A percentile compares a stretch with the other conserved stretches of the same genome.
phyloP scores from a whole-genome alignment of 805 yeast genomes.

The Candida chauliodis region DNA sequence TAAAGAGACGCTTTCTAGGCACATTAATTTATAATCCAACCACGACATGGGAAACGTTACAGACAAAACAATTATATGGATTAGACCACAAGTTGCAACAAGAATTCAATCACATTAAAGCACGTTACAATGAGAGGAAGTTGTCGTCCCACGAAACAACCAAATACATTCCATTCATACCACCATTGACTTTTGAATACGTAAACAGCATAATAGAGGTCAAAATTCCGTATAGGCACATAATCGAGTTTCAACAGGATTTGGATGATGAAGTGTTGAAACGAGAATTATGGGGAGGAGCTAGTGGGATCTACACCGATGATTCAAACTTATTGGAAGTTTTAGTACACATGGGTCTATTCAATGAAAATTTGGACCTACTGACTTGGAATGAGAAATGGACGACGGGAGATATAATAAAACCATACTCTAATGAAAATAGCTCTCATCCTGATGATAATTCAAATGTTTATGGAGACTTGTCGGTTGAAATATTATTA shows the following conservation, averaged over 20 bases:
- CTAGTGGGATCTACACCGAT: conserved; percentile 83
- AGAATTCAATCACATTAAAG: conserved; percentile 26
- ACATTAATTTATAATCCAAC: conserved; percentile 54
- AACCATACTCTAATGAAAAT: conserved; percentile 22
- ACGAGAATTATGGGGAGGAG: conserved; percentile 75
- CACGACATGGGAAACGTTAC: conserved; percentile 46
- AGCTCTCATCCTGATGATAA: conserved; percentile 9
- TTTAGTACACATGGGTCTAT: conserved; percentile 70
- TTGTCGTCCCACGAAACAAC: conserved; percentile 1
- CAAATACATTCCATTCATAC: conserved; percentile 35
- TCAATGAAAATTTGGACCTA: conserved; percentile 31
- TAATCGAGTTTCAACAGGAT: conserved; percentile 35
- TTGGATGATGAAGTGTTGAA: conserved; percentile 33
- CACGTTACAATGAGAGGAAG: conserved; percentile 21
- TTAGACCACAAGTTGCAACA: conserved; percentile 28
- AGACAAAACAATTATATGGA: conserved; percentile 27
- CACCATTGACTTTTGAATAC: conserved; percentile 35
- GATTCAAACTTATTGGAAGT: conserved; percentile 82
- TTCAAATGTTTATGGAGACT: conserved; percentile 38
- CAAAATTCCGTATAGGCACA: conserved; percentile 47
- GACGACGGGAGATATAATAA: conserved; percentile 23
- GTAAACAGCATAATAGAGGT: conserved; percentile 47
- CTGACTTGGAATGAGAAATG: conserved; percentile 30
- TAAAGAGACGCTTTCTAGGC: conserved; percentile 44
- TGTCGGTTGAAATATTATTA: conserved; percentile 55